phyloP scores from a whole-genome alignment of 257 asterid genomes.

The Phtheirospermum japonicum region DNA sequence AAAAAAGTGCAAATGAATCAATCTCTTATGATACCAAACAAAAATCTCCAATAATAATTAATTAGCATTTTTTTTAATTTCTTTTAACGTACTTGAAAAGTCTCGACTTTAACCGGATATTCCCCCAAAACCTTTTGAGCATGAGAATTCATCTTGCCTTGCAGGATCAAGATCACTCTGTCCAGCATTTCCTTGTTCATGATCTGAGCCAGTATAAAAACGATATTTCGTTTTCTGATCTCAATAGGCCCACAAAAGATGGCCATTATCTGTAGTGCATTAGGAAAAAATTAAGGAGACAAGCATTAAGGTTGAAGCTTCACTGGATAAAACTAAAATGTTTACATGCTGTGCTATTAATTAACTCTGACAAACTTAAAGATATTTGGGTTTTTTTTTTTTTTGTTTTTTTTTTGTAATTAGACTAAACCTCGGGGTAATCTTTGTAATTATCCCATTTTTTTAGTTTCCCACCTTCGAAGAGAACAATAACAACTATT shows the following conservation, averaged over 20 bases:
- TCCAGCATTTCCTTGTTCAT: slow-evolving; percentile 41
- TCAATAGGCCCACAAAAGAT: slow-evolving; percentile 40
- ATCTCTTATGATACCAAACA: slow-evolving; percentile 3
- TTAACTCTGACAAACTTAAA: too few species aligned
- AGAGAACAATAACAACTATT: background rate
- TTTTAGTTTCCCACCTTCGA: background rate
- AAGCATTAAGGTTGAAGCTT: too few species aligned
- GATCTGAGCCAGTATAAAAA: slow-evolving; percentile 40
- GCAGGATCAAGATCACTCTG: slow-evolving; percentile 44
- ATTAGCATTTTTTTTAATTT: too few species aligned
- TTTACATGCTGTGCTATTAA: too few species aligned
- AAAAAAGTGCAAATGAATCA: slow-evolving; percentile 18
- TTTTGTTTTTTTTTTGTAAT: too few species aligned
- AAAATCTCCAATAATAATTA: background rate
- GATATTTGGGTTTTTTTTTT: too few species aligned
- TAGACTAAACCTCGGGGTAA: too few species aligned
- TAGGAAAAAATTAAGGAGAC: too few species aligned
- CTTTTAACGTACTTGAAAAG: slow-evolving; percentile 37
- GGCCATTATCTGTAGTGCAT: slow-evolving; percentile 36
- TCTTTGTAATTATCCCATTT: too few species aligned
- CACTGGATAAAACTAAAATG: too few species aligned
- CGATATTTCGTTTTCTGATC: slow-evolving; percentile 31
- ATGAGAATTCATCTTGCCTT: slow-evolving; percentile 40
- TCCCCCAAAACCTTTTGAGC: slow-evolving; percentile 45
- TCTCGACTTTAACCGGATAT: slow-evolving; percentile 42